Evolutionary conservation across 768 basidiomycete genomes (phyloP), one percentile per base, ranked within the genome.

Genomic region (Albatrellus ellisii): DNA sequence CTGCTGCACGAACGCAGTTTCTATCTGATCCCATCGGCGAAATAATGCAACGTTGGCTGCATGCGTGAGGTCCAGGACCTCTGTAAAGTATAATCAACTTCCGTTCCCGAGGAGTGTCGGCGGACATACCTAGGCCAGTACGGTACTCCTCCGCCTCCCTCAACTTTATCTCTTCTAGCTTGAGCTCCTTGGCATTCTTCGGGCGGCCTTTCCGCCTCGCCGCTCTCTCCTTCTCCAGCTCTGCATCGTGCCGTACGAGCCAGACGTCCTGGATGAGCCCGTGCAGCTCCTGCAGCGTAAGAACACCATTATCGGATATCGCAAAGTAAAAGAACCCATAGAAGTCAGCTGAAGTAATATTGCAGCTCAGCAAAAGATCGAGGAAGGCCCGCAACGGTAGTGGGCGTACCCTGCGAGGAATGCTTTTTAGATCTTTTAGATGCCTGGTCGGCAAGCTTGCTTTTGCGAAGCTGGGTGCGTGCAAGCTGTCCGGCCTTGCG

Each of bases 21-120:
- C 82, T 45, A 72, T 75, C 49, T 82, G 77, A 52, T 88, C 82
- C 87, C 87, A 90, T 44, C 63, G 61, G 29, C 81, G 71, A 56
- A 87, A 85, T 3, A 88, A 62, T 22, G 70, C 69, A 28, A 84
- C 78, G 12, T 73, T 89, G 8, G 66, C 57, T n/a, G 63, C 58
- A 48, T 89, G 75, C 0, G 84, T 88, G 21, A 90, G 67, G 59
- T 90, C 87, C 6, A 76, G 71, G 26, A 89, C 68, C 63, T 90
- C 87, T 89, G 55, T 36, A 36, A 43, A 32, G 36, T 41, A 38
- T 28, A 41, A 41, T 6, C 52, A 32, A 35, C 34, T 21, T 28
- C 22, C 28, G 27, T 24, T 38, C 36, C 37, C 27, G 34, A 14
- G 24, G 34, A 29, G 26, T 18, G 17, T 34, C n/a, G 10, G 9